Evolutionary conservation across 2,329 filamentous ascomycete genomes (phyloP).

Genomic region (Exophiala viscosa): DNA sequence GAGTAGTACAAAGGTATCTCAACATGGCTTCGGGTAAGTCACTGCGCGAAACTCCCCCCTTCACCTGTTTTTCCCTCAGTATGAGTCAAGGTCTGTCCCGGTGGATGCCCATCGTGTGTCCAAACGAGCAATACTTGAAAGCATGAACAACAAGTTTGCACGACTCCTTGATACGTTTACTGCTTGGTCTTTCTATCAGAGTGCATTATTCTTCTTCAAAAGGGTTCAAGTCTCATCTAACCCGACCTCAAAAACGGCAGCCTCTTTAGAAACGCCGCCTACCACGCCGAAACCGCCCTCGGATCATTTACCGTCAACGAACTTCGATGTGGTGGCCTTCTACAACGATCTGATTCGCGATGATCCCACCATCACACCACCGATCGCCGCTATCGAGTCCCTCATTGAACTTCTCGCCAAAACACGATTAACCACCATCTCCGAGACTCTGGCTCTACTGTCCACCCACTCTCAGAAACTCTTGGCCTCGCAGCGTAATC

Average conservation of each 20-base stretch:
- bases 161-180: neutral
- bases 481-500: conserved; percentile 76
- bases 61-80: neutral
- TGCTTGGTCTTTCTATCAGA: neutral
- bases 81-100: neutral
- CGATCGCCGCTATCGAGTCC: conserved; percentile 88
- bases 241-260: neutral
- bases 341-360: conserved; percentile 62
- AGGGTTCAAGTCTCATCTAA: neutral
- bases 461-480: conserved; percentile 72
- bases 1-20: conserved; percentile 3
- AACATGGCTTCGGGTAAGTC: conserved; percentile 10
- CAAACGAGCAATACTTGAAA: neutral
- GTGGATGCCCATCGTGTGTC: neutral
- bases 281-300: conserved; percentile 8
- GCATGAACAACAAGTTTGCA: neutral
- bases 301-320: conserved; percentile 15
- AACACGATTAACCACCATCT: conserved; percentile 78
- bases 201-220: neutral
- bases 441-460: conserved; percentile 86
- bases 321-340: conserved; percentile 56
- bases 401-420: conserved; percentile 81
- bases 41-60: neutral
- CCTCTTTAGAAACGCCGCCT: conserved; percentile 11
- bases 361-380: conserved; percentile 87